Conservation (phyloP, 129 eudicot genomes). For the Saussurea involucrata region DNA sequence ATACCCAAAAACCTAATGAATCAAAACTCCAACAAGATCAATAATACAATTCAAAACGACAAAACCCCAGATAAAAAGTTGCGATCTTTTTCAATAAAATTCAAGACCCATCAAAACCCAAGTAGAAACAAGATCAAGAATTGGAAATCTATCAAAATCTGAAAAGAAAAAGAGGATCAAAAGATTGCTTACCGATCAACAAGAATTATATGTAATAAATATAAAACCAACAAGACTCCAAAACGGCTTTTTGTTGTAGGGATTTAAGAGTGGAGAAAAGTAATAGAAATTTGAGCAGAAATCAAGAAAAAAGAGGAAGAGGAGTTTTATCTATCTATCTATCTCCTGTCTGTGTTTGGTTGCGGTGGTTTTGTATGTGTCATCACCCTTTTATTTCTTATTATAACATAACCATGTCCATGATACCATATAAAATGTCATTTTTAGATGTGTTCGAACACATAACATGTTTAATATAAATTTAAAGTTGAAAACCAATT, state of each 20-base stretch:
- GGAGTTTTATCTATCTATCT: too few species aligned
- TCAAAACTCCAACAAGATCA: neutral
- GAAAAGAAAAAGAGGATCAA: constrained; percentile 8
- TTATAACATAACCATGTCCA: neutral
- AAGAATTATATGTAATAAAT: neutral
- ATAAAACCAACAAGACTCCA: neutral
- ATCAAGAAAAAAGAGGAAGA: constrained; percentile 7
- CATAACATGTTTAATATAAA: too few species aligned
- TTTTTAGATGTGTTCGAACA: neutral
- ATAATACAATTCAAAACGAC: neutral
- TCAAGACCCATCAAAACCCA: constrained; percentile 3
- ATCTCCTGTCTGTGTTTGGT: constrained; percentile 18
- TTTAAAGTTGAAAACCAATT: neutral
- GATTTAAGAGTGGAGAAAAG: constrained; percentile 1
- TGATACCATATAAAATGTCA: neutral
- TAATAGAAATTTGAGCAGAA: neutral
- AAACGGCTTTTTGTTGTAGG: neutral
- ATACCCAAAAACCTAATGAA: constrained; percentile 5
- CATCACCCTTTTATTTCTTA: constrained; percentile 6
- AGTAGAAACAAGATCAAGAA: constrained; percentile 8
- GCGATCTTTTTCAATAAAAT: constrained; percentile 14
- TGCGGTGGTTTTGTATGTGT: constrained; percentile 21
- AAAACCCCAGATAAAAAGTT: neutral
- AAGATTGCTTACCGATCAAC: constrained; percentile 16
- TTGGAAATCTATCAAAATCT: neutral